Evolutionary conservation across 1,139 yeast genomes (phyloP).

Genomic region (Taiozyma sp.): DNA sequence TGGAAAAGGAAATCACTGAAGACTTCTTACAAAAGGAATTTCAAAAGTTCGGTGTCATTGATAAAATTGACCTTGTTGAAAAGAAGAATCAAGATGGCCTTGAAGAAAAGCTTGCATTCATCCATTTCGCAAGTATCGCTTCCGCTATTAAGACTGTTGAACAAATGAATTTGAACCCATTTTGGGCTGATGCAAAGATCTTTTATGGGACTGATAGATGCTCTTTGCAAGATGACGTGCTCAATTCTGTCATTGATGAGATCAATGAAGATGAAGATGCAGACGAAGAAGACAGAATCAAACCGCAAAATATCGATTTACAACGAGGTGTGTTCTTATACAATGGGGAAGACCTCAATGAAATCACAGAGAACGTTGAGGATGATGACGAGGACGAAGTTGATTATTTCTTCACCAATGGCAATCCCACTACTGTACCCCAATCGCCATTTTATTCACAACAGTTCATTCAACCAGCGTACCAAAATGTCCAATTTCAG

Average conservation of each 20-base stretch:
- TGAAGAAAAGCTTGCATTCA: conserved; percentile 59
- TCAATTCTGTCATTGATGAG: conserved; percentile 10
- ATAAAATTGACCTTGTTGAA: conserved; percentile 30
- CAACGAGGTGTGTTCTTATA: neutral
- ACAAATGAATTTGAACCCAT: conserved; percentile 43
- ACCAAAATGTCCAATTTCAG: conserved; percentile 9
- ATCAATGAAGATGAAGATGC: conserved; percentile 4
- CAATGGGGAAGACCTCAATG: conserved; percentile 2
- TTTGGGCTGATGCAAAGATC: conserved; percentile 49
- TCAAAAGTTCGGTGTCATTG: conserved; percentile 38
- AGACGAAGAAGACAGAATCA: conserved; percentile 1
- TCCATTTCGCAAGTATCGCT: conserved; percentile 76
- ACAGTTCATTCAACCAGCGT: neutral
- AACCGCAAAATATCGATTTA: neutral
- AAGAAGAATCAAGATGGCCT: conserved; percentile 5
- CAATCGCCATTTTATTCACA: neutral
- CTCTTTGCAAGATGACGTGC: conserved; percentile 24
- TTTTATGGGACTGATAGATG: conserved; percentile 78
- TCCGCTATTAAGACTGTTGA: conserved; percentile 81
- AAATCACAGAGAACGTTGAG: conserved; percentile 1
- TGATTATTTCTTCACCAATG: conserved; percentile 1
- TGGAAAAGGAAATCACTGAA: conserved; percentile 26
- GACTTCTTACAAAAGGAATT: conserved; percentile 57
- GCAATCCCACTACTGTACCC: neutral
- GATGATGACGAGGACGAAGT: neutral